phyloP scores from a whole-genome alignment of 768 basidiomycete genomes.

The Strobilomyces dryophilus region DNA sequence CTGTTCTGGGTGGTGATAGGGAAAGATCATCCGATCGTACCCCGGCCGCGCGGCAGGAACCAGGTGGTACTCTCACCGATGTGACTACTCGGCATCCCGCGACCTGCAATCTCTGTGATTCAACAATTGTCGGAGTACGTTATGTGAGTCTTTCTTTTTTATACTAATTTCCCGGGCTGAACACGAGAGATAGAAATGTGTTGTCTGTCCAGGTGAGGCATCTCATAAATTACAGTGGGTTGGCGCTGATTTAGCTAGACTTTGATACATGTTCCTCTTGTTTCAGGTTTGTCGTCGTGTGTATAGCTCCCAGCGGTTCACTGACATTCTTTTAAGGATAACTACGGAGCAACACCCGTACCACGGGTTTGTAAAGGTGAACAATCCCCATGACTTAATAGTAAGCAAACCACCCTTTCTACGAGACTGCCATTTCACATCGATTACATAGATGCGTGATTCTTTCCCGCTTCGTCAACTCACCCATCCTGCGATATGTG shows the following conservation, averaged over 20 bases:
- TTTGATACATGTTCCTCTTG: conserved; percentile 74
- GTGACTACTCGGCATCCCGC: conserved; percentile 52
- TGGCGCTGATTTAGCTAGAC: conserved; percentile 36
- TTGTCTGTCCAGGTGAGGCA: conserved; percentile 52
- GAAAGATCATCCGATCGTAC: conserved; percentile 25
- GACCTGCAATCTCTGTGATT: conserved; percentile 75
- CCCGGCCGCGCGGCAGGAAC: neutral
- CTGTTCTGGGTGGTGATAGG: conserved; percentile 35
- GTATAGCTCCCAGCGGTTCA: neutral
- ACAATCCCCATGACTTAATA: conserved; percentile 50
- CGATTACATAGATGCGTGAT: conserved; percentile 27
- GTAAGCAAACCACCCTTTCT: conserved; percentile 35
- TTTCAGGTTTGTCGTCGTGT: conserved; percentile 45
- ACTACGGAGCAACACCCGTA: conserved; percentile 68
- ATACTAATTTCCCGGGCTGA: conserved; percentile 2
- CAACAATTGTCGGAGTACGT: conserved; percentile 61
- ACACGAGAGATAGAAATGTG: conserved; percentile 60
- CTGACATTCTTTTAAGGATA: conserved; percentile 39
- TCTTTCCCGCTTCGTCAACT: conserved; percentile 12
- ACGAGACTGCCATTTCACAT: neutral
- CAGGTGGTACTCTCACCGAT: neutral
- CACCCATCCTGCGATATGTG: conserved; percentile 57
- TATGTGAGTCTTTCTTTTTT: conserved; percentile 49
- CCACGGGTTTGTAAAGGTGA: conserved; percentile 69
- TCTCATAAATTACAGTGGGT: neutral